Evolutionary conservation across 305 asterid genomes (phyloP).

Genomic region (Fraxinus floribunda): DNA sequence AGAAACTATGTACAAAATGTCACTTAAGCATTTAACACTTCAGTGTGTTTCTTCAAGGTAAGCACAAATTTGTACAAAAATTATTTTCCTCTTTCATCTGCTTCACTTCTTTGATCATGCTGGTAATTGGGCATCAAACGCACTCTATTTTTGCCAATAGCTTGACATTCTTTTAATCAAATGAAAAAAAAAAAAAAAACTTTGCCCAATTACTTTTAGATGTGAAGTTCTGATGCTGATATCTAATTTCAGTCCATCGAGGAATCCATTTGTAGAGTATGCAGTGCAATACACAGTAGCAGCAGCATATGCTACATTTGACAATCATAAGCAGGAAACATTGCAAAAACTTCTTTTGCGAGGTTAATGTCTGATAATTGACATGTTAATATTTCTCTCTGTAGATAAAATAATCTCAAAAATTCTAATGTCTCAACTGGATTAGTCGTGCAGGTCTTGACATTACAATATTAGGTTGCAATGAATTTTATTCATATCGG

Average conservation of each 20-base stretch:
- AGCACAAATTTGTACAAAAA: not conserved
- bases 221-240: slow-evolving; percentile 24
- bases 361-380: slow-evolving; percentile 58
- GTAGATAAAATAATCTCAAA: slow-evolving; percentile 9
- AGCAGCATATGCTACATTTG: slow-evolving; percentile 70
- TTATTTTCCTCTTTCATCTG: not conserved
- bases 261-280: slow-evolving; percentile 87
- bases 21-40: slow-evolving; percentile 60
- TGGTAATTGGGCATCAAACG: slow-evolving; percentile 4
- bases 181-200: not conserved
- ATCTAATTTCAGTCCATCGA: slow-evolving; percentile 58
- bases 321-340: slow-evolving; percentile 48
- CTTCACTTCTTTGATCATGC: not conserved
- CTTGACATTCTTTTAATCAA: not conserved
- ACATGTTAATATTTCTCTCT: slow-evolving; percentile 21
- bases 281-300: slow-evolving; percentile 85
- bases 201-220: slow-evolving; percentile 9
- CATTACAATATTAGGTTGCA: slow-evolving; percentile 86
- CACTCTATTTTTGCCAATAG: not conserved
- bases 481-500: slow-evolving; percentile 89
- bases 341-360: slow-evolving; percentile 62
- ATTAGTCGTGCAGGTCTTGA: slow-evolving; percentile 80
- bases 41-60: slow-evolving; percentile 73
- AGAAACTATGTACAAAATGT: slow-evolving; percentile 79
- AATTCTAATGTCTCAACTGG: slow-evolving; percentile 37